Evolutionary conservation across 1,284 basidiomycete genomes (phyloP), one percentile per base, ranked within the genome.

Genomic region (Inonotus obliquus): DNA sequence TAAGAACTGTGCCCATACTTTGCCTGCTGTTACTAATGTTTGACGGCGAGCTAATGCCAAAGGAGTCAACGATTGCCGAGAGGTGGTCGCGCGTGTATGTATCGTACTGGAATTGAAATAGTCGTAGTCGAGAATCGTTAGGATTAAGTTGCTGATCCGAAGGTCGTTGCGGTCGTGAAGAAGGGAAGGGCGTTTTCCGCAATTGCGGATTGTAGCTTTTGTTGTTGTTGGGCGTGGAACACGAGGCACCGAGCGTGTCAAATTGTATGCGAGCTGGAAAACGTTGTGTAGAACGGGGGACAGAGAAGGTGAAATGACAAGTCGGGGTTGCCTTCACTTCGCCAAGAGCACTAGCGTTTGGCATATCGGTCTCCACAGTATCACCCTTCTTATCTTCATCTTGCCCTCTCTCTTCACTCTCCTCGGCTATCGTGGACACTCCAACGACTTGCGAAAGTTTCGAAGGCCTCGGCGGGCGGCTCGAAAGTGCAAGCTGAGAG

Each of bases 81-180:
- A 98, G 83, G 71, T 96, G 92, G 48, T 96, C 91, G 39, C 93
- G 85, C 1, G 94, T 97, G 70, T 91, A 94, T 0, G 95, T 96
- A 73, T 98, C 95, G 71, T 96, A 96, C 64, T 92, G 86, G 65
- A 94, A 91, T 68, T 94, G 89, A 76, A 97, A 97, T 37, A 96
- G 79, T 4, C 88, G 87, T 7, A 95, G 81, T 14, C 86, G 87
- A 3, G 90, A 84, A 69, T 92, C 89, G 21, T 85, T 85, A 14
- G 76, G 66, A 41, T 53, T 70, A 63, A 52, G 62, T 69, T 65
- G 68, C 73, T 69, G 67, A 70, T 55, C 63, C 67, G 57, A 66
- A 63, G 51, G 72, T 49, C 47, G 47, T 66, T 35, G 44, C 57
- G 23, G 35, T 38, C 53, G 60, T 49, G 65, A 52, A 2, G 55